These are phyloP conservation scores for Cladophialophora psammophila DNA, from an alignment of 2,329 filamentous ascomycete genomes.

Conservation along the genomic window DNA sequence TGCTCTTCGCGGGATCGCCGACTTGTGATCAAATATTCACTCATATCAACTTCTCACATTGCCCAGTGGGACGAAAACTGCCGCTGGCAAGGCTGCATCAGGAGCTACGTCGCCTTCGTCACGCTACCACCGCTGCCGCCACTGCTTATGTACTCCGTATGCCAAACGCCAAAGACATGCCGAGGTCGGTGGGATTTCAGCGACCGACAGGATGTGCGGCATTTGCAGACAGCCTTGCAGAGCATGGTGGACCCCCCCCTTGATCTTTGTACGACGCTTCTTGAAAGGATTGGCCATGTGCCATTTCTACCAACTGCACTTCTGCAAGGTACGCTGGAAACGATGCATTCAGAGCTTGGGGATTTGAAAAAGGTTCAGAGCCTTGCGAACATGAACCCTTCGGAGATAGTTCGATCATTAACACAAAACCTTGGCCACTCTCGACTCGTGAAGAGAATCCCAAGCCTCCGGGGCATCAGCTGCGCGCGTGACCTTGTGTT, in stretches of 20 bases:
- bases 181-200: constrained; percentile 4
- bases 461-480: not conserved
- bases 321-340: constrained; percentile 2
- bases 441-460: not conserved
- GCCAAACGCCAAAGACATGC: not conserved
- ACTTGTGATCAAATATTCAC: constrained; percentile 1
- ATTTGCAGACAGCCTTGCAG: constrained; percentile 16
- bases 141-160: not conserved
- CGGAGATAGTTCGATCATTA: constrained; percentile 14
- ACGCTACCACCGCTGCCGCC: not conserved
- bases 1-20: not conserved
- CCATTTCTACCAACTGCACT: not conserved
- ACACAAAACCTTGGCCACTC: not conserved
- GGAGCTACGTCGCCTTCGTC: not conserved
- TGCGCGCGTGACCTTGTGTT: not conserved
- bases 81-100: not conserved
- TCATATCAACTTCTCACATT: not conserved
- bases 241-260: not conserved
- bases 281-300: not conserved
- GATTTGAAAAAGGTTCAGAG: not conserved
- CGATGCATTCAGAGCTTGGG: not conserved
- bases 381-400: not conserved
- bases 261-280: not conserved
- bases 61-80: not conserved
- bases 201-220: not conserved